Conservation (phyloP, 1,284 basidiomycete species). For the Cryptococcus sp. region DNA sequence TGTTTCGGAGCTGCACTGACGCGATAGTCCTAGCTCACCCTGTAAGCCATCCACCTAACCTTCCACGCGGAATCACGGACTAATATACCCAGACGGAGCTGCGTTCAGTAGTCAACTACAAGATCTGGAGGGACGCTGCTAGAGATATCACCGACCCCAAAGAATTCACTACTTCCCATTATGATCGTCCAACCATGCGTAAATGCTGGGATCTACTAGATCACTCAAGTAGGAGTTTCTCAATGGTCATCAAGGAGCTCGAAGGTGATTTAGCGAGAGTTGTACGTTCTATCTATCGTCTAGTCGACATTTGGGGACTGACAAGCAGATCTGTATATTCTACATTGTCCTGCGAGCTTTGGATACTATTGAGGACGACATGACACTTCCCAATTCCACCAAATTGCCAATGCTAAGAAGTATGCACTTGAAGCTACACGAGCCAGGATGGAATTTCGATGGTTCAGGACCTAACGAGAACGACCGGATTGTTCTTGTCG, state of each 20-base stretch:
- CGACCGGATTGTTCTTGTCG: conserved; percentile 79
- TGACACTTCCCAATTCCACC: conserved; percentile 80
- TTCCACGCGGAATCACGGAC: background rate
- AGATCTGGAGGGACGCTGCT: conserved; percentile 65
- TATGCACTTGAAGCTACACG: conserved; percentile 76
- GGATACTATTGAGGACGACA: conserved; percentile 98
- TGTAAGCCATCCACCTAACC: conserved; percentile 15
- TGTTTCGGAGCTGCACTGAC: background rate
- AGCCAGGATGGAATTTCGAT: conserved; percentile 82
- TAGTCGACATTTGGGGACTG: background rate
- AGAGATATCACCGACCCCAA: conserved; percentile 70
- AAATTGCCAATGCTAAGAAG: conserved; percentile 83
- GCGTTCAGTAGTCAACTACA: conserved; percentile 70
- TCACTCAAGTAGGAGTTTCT: conserved; percentile 81
- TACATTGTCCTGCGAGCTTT: conserved; percentile 90
- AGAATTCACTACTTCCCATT: conserved; percentile 71
- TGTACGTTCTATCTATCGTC: conserved; percentile 52
- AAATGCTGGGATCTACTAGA: conserved; percentile 89
- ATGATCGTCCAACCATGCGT: conserved; percentile 78
- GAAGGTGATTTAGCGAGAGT: conserved; percentile 90
- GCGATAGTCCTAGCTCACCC: conserved; percentile 31
- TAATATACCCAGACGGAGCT: conserved; percentile 64
- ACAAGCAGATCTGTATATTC: conserved; percentile 79
- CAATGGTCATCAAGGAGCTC: conserved; percentile 92
- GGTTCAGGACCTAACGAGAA: conserved; percentile 84